These are phyloP conservation scores for Globisporangium polare DNA, from an alignment of 352 stramenopile genomes.

Conservation along the genomic window DNA sequence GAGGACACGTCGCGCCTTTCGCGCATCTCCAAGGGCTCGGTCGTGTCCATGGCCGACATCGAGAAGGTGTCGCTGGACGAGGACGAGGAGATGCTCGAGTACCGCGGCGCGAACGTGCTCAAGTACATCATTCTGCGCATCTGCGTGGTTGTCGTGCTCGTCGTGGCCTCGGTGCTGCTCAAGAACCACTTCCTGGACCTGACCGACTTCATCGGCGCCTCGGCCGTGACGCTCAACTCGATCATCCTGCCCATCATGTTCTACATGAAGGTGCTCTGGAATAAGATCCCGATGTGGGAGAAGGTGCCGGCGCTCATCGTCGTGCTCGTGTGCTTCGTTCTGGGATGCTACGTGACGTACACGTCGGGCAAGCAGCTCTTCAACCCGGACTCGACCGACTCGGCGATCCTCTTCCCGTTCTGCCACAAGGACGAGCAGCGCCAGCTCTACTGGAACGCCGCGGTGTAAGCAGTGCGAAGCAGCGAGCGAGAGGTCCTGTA, in stretches of 20 bases:
- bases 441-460: constrained; percentile 18
- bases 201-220: constrained; percentile 24
- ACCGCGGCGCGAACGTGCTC: constrained; percentile 14
- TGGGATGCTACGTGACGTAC: constrained; percentile 28
- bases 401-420: constrained; percentile 16
- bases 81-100: constrained; percentile 2
- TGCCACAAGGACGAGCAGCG: constrained; percentile 12
- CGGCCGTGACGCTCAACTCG: constrained; percentile 20
- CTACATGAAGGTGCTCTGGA: constrained; percentile 20
- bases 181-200: constrained; percentile 21
- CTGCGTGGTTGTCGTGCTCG: constrained; percentile 15
- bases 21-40: constrained; percentile 5
- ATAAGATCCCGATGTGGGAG: constrained; percentile 19
- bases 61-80: constrained; percentile 2
- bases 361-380: constrained; percentile 20
- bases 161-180: constrained; percentile 19
- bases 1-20: background rate
- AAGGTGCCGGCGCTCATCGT: constrained; percentile 18
- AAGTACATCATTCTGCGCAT: constrained; percentile 20
- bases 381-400: constrained; percentile 12
- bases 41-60: constrained; percentile 16
- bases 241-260: constrained; percentile 28
- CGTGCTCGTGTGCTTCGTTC: constrained; percentile 15
- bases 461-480: background rate
- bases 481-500: no score